These are phyloP conservation scores for Myxozyma neotropica DNA, from an alignment of 805 yeast genomes.

Conservation along the genomic window DNA sequence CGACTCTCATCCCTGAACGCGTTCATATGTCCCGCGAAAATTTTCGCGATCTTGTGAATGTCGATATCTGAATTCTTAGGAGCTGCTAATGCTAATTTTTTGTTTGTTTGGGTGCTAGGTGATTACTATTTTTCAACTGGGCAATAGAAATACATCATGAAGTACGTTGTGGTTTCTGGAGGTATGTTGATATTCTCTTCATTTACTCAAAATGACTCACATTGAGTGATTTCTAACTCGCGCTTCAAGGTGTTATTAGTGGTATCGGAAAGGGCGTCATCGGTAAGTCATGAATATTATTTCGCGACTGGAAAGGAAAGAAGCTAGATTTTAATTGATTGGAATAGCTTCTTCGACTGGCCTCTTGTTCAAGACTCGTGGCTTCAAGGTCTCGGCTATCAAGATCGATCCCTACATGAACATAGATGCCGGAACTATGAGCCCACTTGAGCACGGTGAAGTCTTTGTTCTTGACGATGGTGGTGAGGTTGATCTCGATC, in stretches of 20 bases:
- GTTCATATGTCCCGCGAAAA: no score
- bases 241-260: slow-evolving; percentile 75
- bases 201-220: no score
- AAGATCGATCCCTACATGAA: slow-evolving; percentile 99
- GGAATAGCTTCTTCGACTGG: slow-evolving; percentile 91
- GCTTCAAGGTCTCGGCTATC: slow-evolving; percentile 93
- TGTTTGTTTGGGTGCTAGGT: no score
- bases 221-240: not conserved
- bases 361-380: slow-evolving; percentile 86
- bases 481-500: slow-evolving; percentile 97
- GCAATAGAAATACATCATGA: slow-evolving; percentile 55
- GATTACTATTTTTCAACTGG: no score
- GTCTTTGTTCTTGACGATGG: slow-evolving; percentile 98
- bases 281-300: slow-evolving; percentile 16
- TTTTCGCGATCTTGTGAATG: no score
- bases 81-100: no score
- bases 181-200: slow-evolving; percentile 44
- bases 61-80: no score
- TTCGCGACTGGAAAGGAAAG: no score
- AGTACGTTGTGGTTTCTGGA: slow-evolving; percentile 98
- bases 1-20: no score
- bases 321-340: no score
- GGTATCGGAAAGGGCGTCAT: slow-evolving; percentile 99
- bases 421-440: slow-evolving; percentile 99
- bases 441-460: slow-evolving; percentile 98